Conservation (phyloP, 169 alveolate species). For the Eimeria maxima region DNA sequence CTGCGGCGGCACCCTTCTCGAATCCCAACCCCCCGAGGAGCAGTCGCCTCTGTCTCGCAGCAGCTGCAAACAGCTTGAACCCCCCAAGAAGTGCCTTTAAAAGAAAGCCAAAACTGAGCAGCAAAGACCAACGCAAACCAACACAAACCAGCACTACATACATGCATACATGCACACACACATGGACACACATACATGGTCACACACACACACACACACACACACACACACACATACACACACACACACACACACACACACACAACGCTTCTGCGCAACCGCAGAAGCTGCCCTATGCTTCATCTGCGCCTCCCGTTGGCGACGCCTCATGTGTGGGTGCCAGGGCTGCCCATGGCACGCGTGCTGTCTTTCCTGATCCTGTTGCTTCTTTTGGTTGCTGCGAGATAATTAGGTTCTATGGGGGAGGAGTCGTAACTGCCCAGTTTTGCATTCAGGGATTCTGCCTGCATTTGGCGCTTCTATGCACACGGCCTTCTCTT, state of each 20-base stretch:
- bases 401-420: background rate
- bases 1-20: slow-evolving; percentile 8
- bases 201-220: too few species aligned
- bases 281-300: background rate
- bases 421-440: background rate
- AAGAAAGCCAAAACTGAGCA: background rate
- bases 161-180: too few species aligned
- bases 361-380: too few species aligned
- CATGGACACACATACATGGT: too few species aligned
- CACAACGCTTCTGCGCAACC: background rate
- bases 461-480: background rate
- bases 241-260: too few species aligned
- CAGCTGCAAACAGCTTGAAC: slow-evolving; percentile 38
- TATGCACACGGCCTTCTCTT: background rate
- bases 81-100: slow-evolving; percentile 10
- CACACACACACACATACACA: too few species aligned
- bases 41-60: slow-evolving; percentile 54
- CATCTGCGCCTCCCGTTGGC: background rate
- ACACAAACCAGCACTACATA: background rate
- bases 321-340: too few species aligned
- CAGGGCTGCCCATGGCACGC: too few species aligned
- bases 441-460: too few species aligned
- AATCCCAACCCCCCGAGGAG: slow-evolving; percentile 42
- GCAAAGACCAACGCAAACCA: background rate
- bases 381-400: background rate